phyloP scores from a whole-genome alignment of 1,284 basidiomycete species.

The Cutaneotrichosporon sp. region DNA sequence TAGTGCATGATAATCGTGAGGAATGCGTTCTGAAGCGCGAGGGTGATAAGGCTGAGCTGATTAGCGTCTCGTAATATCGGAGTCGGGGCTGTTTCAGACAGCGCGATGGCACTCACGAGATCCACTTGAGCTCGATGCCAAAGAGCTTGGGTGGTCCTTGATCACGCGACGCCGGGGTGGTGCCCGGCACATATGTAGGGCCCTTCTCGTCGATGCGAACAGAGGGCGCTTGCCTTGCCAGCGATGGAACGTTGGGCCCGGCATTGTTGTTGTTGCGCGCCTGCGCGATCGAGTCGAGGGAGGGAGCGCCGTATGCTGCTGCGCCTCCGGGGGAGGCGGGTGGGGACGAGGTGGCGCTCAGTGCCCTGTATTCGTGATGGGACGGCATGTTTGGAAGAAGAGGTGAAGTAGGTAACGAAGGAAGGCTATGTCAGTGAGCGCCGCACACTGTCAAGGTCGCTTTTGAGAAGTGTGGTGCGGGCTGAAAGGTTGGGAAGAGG shows the following conservation, averaged over 20 bases:
- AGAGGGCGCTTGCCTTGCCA: neutral
- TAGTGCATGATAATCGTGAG: constrained; percentile 93
- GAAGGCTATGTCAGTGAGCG: constrained; percentile 38
- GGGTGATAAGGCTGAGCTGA: constrained; percentile 70
- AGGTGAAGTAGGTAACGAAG: constrained; percentile 32
- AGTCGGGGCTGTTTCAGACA: neutral
- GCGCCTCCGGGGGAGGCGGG: constrained; percentile 24
- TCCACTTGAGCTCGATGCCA: constrained; percentile 52
- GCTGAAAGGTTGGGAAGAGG: constrained; percentile 14
- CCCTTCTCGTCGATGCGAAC: constrained; percentile 25
- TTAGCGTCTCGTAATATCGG: neutral
- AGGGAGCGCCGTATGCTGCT: neutral
- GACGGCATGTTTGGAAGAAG: constrained; percentile 5
- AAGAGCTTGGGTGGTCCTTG: constrained; percentile 38
- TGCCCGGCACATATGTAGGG: constrained; percentile 11
- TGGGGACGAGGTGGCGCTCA: constrained; percentile 32
- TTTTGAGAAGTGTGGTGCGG: constrained; percentile 1
- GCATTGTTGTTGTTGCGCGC: neutral
- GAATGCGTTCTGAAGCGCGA: constrained; percentile 90
- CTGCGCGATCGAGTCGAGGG: constrained; percentile 1
- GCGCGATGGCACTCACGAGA: constrained; percentile 39
- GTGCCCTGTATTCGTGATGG: constrained; percentile 27
- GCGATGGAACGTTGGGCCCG: neutral
- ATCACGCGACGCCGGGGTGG: constrained; percentile 4
- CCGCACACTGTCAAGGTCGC: constrained; percentile 4